These are phyloP conservation scores for Acanthamoeba rhysodes DNA, from an alignment of 208 protist species.

Conservation along the genomic window DNA sequence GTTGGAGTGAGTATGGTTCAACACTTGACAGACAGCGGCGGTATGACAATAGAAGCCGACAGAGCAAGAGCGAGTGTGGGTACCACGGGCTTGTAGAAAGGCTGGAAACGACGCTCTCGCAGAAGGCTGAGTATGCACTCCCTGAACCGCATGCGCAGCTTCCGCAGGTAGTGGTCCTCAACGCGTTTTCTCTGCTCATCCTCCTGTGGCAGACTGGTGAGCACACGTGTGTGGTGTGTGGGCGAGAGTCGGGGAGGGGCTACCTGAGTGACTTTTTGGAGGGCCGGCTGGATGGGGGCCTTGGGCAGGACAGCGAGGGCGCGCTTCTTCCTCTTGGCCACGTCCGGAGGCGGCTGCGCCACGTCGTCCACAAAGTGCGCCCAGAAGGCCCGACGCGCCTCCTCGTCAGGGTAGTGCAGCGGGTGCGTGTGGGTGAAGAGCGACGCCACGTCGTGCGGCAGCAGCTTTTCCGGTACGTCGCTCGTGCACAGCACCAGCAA, in stretches of 20 bases:
- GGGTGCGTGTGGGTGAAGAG: constrained; percentile 56
- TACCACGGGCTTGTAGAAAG: constrained; percentile 64
- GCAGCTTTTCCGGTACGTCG: constrained; percentile 49
- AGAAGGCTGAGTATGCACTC: constrained; percentile 64
- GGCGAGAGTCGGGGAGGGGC: background rate
- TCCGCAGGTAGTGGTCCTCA: constrained; percentile 53
- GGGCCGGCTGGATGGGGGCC: constrained; percentile 21
- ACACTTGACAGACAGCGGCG: background rate
- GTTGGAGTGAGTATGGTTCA: background rate
- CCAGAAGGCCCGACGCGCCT: constrained; percentile 26
- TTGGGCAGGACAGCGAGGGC: constrained; percentile 49
- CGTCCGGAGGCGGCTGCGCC: constrained; percentile 14
- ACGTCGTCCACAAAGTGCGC: constrained; percentile 41
- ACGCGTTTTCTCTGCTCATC: constrained; percentile 13
- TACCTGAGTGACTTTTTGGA: background rate
- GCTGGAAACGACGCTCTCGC: constrained; percentile 38
- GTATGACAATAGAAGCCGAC: too few species aligned
- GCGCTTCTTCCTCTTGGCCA: constrained; percentile 38
- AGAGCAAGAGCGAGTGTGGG: background rate
- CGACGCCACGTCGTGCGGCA: constrained; percentile 22
- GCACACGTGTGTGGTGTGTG: too few species aligned
- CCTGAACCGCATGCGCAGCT: constrained; percentile 69
- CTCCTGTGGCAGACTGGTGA: background rate
- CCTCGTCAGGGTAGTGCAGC: constrained; percentile 52
- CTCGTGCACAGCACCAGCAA: constrained; percentile 33